Evolutionary conservation across 495 filamentous ascomycete species (phyloP), one percentile per base, ranked within the genome.

Genomic region (Talaromyces nanjingensis): DNA sequence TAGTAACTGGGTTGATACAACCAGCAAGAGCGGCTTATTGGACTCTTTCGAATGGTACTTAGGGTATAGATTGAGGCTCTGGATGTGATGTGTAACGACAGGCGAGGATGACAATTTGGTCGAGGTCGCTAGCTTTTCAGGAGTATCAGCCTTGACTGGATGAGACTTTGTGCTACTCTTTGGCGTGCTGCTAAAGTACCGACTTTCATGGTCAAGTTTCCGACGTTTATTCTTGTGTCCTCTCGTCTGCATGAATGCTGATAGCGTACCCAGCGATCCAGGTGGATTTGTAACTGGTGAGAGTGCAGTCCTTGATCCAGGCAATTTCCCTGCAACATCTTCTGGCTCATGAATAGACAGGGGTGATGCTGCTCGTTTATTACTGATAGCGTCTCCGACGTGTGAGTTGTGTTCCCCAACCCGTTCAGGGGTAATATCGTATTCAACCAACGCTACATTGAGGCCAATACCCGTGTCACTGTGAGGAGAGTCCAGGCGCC

Each of bases 251-350:
- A 65, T 45, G 42, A 65, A 65, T 33, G 63, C 59, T 53, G 63
- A 60, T 33, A 65, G 22, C 9, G 63, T 49, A 31, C 49, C 39
- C 39, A 59, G 33, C 8, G 55, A 47, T 6, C n/a, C 29, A 4
- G 49, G 12, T 6, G 53, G 6, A 18, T 45, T 29, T 7, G 31
- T 45, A 6, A 22, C 22, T 27, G 12, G 54, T 24, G 33, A 55
- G 72, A 79, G 29, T 79, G 72, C 7, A 60, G 70, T 52, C 77
- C 81, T 25, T 67, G 37, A 49, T 47, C 12, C n/a, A n/a, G 7
- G 45, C n/a, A 8, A 3, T 8, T 9, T 49, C 45, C 20, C 3
- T 18, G 39, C 14, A 18, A 16, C 16, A 5, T 45, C 16, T n/a
- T 5, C 18, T 20, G 45, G 6, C 22, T 49, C 45, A 16, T 49